Conservation (phyloP, 2,329 filamentous ascomycete species). For the Parafenestella ontariensis region DNA sequence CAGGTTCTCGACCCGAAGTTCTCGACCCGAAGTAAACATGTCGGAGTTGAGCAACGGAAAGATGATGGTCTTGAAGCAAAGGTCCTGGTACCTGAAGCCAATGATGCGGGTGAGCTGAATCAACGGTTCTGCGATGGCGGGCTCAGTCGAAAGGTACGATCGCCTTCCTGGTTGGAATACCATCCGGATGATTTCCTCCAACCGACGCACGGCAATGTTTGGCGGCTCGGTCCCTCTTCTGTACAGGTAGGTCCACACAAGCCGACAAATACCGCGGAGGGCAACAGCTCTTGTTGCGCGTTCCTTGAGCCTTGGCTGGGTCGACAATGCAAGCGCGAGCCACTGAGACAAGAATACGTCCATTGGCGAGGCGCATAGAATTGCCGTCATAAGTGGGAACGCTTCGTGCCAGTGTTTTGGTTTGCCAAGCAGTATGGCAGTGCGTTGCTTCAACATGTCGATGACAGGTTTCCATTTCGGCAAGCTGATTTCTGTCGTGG, state of each 20-base stretch:
- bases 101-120: constrained; percentile 95
- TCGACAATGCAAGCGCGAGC: constrained; percentile 78
- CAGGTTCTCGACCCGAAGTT: constrained; percentile 87
- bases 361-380: constrained; percentile 85
- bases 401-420: constrained; percentile 90
- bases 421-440: constrained; percentile 87
- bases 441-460: constrained; percentile 75
- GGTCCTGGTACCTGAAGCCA: constrained; percentile 90
- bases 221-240: constrained; percentile 73
- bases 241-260: constrained; percentile 95
- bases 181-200: constrained; percentile 88
- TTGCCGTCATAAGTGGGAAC: constrained; percentile 84
- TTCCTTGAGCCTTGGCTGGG: constrained; percentile 86
- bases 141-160: constrained; percentile 81
- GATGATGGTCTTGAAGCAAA: constrained; percentile 91
- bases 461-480: constrained; percentile 89
- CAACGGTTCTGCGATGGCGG: constrained; percentile 83
- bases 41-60: constrained; percentile 95
- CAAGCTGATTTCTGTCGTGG: constrained; percentile 76
- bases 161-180: constrained; percentile 82
- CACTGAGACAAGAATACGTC: constrained; percentile 87
- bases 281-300: constrained; percentile 78
- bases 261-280: constrained; percentile 85
- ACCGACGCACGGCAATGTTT: constrained; percentile 73
- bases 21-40: constrained; percentile 76